Conservation (phyloP, 805 yeast species). For the Nakazawaea wickerhamii region DNA sequence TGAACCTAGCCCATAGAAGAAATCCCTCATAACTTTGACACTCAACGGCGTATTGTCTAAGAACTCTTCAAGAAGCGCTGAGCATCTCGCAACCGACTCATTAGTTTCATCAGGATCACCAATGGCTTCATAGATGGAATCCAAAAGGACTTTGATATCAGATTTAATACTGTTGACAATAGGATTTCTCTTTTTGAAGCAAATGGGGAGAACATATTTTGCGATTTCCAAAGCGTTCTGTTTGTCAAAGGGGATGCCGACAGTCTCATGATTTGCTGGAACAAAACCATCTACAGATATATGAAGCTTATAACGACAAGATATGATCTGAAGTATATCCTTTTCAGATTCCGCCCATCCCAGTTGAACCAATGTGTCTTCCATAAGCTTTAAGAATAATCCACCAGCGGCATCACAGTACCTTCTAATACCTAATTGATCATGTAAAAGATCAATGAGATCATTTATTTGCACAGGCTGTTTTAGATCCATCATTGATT, state of each 20-base stretch:
- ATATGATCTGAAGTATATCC: constrained; percentile 70
- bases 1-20: constrained; percentile 45
- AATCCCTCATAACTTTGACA: constrained; percentile 37
- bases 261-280: constrained; percentile 63
- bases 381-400: constrained; percentile 52
- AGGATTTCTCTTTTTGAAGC: constrained; percentile 55
- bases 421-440: constrained; percentile 61
- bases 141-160: constrained; percentile 70
- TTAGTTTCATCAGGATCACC: constrained; percentile 57
- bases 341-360: constrained; percentile 45
- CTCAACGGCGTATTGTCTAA: constrained; percentile 40
- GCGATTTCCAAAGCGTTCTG: constrained; percentile 26
- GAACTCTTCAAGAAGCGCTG: constrained; percentile 38
- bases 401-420: constrained; percentile 68
- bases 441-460: constrained; percentile 59
- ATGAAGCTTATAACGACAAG: constrained; percentile 70
- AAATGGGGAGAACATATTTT: constrained; percentile 45
- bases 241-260: constrained; percentile 18
- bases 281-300: constrained; percentile 53
- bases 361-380: constrained; percentile 43
- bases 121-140: constrained; percentile 61
- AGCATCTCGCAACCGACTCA: constrained; percentile 40
- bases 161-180: constrained; percentile 54
- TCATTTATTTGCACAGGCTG: constrained; percentile 31
- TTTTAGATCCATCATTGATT: constrained; percentile 14